A percentile compares a stretch with the other conserved stretches of the same genome.
phyloP scores from a whole-genome alignment of 1,284 basidiomycete species.

The Trametes polyzona region DNA sequence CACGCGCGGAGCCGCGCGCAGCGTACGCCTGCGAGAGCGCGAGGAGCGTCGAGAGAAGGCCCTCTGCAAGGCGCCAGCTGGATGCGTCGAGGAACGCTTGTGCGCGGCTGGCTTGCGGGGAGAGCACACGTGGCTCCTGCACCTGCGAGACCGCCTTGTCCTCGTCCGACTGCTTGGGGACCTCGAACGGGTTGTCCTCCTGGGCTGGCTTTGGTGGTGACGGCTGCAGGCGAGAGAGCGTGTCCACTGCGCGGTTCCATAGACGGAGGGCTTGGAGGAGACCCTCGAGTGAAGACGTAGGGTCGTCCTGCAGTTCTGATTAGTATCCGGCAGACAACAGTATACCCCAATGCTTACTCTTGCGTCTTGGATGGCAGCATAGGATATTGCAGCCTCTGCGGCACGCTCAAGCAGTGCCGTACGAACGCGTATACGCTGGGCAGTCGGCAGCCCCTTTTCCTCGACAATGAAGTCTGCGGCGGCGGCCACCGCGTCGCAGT shows the following conservation, averaged over 20 bases:
- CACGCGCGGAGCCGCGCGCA: constrained; percentile 75
- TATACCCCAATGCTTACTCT: constrained; percentile 48
- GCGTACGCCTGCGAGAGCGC: constrained; percentile 66
- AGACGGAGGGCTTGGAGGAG: constrained; percentile 77
- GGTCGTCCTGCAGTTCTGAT: constrained; percentile 59
- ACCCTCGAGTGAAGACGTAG: constrained; percentile 59
- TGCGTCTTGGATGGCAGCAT: constrained; percentile 68
- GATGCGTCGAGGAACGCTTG: constrained; percentile 49
- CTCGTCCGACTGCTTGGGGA: constrained; percentile 22
- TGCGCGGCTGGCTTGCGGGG: constrained; percentile 30
- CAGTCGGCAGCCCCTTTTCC: constrained; percentile 53
- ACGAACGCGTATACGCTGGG: constrained; percentile 60
- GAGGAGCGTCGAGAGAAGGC: constrained; percentile 67
- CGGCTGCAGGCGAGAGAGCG: constrained; percentile 63
- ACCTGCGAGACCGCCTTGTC: background rate
- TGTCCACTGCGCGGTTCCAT: constrained; percentile 79
- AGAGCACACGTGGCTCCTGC: constrained; percentile 20
- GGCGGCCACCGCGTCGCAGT: constrained; percentile 58
- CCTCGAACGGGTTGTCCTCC: constrained; percentile 63
- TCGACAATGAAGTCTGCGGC: constrained; percentile 48
- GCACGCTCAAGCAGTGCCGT: constrained; percentile 66
- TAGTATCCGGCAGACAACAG: background rate
- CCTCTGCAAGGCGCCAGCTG: constrained; percentile 79
- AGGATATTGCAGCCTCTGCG: constrained; percentile 71
- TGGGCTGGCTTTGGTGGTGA: constrained; percentile 40